Conservation (phyloP, 2,329 filamentous ascomycete genomes). For the Calonectria crousiana region DNA sequence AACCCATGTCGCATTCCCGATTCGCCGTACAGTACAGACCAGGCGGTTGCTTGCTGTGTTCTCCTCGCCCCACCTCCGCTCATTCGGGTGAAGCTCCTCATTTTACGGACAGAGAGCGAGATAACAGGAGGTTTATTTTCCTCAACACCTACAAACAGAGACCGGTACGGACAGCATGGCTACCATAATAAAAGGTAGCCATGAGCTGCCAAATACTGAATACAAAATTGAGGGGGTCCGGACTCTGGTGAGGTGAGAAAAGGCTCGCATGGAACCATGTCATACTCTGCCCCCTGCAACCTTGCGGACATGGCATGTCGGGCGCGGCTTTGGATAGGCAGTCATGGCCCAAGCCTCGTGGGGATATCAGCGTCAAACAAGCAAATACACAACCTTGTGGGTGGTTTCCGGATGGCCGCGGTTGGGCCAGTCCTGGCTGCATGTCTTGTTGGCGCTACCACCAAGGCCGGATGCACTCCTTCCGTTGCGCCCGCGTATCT, state of each 20-base stretch:
- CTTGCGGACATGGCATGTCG: constrained; percentile 17
- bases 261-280: constrained; percentile 32
- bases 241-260: constrained; percentile 10
- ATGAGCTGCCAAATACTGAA: neutral
- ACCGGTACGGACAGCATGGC: neutral
- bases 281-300: constrained; percentile 20
- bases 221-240: constrained; percentile 12
- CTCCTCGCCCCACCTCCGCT: constrained; percentile 6
- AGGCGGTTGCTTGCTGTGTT: neutral
- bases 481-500: neutral
- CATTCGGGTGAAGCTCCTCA: neutral
- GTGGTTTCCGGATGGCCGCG: neutral
- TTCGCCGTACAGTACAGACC: neutral
- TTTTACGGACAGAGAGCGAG: neutral
- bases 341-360: constrained; percentile 10
- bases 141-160: neutral
- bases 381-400: neutral
- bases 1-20: neutral
- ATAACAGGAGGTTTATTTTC: neutral
- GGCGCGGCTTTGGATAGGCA: constrained; percentile 22
- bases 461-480: constrained; percentile 1
- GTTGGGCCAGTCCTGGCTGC: neutral
- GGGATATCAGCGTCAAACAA: constrained; percentile 12
- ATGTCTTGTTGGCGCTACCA: neutral
- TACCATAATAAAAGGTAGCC: neutral